Evolutionary conservation across 805 yeast genomes (phyloP), one percentile per base, ranked within the genome.

Genomic region (Metschnikowia shivogae): DNA sequence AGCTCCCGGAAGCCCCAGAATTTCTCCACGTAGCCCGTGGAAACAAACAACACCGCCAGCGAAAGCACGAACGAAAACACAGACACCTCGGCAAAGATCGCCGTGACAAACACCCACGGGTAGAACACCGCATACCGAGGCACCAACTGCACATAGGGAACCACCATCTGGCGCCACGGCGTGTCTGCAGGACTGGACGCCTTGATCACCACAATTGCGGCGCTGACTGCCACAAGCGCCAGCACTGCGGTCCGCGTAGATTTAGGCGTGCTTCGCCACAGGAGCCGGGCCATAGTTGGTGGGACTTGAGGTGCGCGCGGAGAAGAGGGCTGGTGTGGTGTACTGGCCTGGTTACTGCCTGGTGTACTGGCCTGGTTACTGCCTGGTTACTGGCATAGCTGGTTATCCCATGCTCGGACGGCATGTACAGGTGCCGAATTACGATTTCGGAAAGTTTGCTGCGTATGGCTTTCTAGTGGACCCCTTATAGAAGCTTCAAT

Each of bases 51-150:
- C 3, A 74, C 56, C 1, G 59, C 43, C 3, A 61, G 48, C 0
- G 79, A 71, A 4, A 75, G 43, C 12, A 75, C 4, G 47, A 76
- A 76, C 34, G 75, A 68, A 52, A 78, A 56, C 2, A 77, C 39
- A 6, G 78, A 64, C 5, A 74, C 72, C 56, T 84, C 89, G 2
- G 84, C 78, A 58, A 83, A 81, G n/a, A 84, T 76, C 0, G 87
- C 74, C 2, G 83, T 73, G 26, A 77, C 58, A 2, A 84, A 54
- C 1, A 84, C 84, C 84, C 86, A 80, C 5, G 89, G 89, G 49
- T 79, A 69, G 43, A 64, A 67, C 3, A 82, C 53, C 0, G 81
- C 70, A 42, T 72, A 67, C 22, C 72, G 63, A 10, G 92, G 90
- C 5, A 85, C 76, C 62, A 85, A 67, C 62, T 86, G 89, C 34